Evolutionary conservation across 202 grass and related monocot genomes (phyloP).

Genomic region (Zoysia matrella): DNA sequence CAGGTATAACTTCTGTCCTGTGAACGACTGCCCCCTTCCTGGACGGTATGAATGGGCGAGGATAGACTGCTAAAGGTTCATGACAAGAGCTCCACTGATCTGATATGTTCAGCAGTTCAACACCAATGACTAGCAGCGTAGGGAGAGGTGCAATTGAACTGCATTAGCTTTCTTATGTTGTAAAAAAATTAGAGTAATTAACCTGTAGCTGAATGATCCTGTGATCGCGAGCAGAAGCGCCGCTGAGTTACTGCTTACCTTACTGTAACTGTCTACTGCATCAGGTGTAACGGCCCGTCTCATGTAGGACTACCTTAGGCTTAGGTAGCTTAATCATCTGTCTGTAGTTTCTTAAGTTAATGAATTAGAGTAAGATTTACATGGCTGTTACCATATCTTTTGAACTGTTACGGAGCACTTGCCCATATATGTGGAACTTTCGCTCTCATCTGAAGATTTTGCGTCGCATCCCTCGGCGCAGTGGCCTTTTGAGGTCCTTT

Average conservation of each 20-base stretch:
- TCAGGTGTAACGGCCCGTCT: conserved; percentile 33
- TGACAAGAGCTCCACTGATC: conserved; percentile 42
- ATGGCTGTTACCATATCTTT: background rate
- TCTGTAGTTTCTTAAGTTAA: conserved; percentile 20
- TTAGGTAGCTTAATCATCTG: conserved; percentile 42
- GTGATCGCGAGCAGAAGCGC: conserved; percentile 46
- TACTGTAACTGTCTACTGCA: conserved; percentile 54
- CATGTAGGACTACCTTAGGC: conserved; percentile 7
- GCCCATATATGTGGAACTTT: too few species aligned
- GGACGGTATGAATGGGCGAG: conserved; percentile 83
- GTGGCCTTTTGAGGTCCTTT: background rate
- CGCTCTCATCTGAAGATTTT: too few species aligned
- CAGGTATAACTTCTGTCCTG: conserved; percentile 94
- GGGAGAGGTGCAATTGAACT: conserved; percentile 7
- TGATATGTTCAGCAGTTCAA: conserved; percentile 18
- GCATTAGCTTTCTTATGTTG: conserved; percentile 53
- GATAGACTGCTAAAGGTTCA: conserved; percentile 66
- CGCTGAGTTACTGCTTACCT: conserved; percentile 42
- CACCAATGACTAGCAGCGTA: conserved; percentile 33
- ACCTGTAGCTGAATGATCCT: conserved; percentile 42
- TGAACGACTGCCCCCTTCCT: conserved; percentile 63
- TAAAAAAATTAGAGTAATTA: conserved; percentile 71
- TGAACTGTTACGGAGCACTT: background rate
- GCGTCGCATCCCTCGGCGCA: too few species aligned
- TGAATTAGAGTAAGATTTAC: conserved; percentile 47